Base-by-base conservation (phyloP, 257 asterid species). In the Gentiana macrophylla region DNA sequence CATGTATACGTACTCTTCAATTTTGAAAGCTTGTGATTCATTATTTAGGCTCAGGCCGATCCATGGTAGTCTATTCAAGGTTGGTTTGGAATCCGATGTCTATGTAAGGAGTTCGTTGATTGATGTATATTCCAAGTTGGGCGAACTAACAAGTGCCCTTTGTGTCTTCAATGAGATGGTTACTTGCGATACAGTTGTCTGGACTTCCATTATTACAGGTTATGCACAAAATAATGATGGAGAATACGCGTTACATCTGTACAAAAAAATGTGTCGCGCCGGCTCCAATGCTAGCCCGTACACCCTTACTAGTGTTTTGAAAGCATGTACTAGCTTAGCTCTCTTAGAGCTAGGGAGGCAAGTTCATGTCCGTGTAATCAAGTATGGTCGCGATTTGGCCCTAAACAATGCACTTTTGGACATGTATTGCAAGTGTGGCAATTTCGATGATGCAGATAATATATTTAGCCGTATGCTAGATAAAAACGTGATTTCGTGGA, bases 141-240 rank as follows among this genome's bases (percentile, higher is more conserved):
- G 84, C 33, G 86, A 73, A 55, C 32, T 77, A n/a, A 56, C 62
- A 35, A 59, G 66, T 8, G 89, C 94, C 3, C 66, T 77, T 46
- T 3, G 41, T 41, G 68, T 83, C 34, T 90, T 90, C 37, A 62
- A 80, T 44, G 96, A 90, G 79, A 78, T 84, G 85, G 64, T 49
- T 56, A 90, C 96, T 3, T 67, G 74, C 5, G 98, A 90, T 76
- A 51, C 64, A 50, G 94, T 84, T 6, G 88, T 90, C n/a, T 86
- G 95, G 96, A 90, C 79, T 70, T 84, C 98, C 50, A 67, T 82
- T 3, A 86, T 86, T 55, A 91, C 87, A 56, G 96, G 91, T 38
- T 86, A 84, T 65, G 95, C 95, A 1, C 96, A 82, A 82, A 90
- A 86, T 75, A 84, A 80, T 59, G 85, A 80, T 3, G 86, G 96